A percentile compares a stretch with the other conserved stretches of the same genome.
Conservation (phyloP, 148 eudicot species). For the Linanthus parryae region DNA sequence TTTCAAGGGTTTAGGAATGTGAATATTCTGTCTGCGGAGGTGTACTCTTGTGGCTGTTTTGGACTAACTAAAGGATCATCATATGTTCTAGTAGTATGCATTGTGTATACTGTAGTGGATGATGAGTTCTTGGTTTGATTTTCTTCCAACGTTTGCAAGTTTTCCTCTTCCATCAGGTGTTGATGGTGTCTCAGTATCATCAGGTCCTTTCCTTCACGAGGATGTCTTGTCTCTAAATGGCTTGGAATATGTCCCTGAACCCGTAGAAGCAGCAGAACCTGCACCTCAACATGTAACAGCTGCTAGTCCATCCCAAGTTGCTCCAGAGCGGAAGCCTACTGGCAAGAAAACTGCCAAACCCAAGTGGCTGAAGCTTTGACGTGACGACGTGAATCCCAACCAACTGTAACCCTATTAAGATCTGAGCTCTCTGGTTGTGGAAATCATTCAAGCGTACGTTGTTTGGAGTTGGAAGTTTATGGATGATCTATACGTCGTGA, state of each 20-base stretch:
- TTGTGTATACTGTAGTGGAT: not conserved
- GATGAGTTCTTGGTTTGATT: not conserved
- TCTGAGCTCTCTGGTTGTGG: too few species aligned
- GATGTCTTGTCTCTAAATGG: conserved; percentile 66
- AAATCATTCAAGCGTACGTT: too few species aligned
- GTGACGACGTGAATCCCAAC: not conserved
- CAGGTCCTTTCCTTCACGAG: conserved; percentile 59
- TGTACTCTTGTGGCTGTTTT: not conserved
- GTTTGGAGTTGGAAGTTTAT: too few species aligned
- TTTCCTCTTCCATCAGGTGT: conserved; percentile 22
- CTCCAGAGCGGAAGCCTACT: not conserved
- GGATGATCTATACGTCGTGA: too few species aligned
- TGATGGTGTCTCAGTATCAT: conserved; percentile 23
- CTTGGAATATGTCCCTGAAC: conserved; percentile 25
- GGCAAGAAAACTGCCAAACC: conserved; percentile 2
- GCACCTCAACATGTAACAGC: not conserved
- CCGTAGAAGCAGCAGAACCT: not conserved
- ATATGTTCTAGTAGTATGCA: not conserved
- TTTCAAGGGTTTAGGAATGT: too few species aligned
- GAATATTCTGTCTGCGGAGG: too few species aligned
- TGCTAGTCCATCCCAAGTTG: not conserved
- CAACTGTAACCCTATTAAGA: too few species aligned
- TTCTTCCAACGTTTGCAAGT: not conserved
- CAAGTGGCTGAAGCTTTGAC: conserved; percentile 5
- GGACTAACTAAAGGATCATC: not conserved